phyloP scores from a whole-genome alignment of 2,329 filamentous ascomycete genomes.

The Pleurostoma richardsiae region DNA sequence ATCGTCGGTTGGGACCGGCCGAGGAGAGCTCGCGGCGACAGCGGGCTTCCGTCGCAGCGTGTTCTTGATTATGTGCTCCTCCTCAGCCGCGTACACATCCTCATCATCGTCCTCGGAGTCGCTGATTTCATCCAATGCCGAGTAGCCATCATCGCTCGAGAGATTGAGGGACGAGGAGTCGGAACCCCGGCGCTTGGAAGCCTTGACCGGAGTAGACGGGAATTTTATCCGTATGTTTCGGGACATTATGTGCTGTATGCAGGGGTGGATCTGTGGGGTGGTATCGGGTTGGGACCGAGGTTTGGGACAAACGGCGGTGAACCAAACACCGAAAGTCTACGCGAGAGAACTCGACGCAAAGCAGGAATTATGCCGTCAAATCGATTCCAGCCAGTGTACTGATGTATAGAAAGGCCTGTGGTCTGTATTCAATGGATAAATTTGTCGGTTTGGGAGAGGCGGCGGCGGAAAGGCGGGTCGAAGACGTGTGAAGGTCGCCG shows the following conservation, averaged over 20 bases:
- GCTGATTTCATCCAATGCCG: constrained; percentile 72
- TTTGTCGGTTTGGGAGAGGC: no score
- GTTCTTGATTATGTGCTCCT: constrained; percentile 61
- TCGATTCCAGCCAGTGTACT: no score
- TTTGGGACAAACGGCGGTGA: constrained; percentile 31
- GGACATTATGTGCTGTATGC: constrained; percentile 36
- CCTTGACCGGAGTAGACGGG: constrained; percentile 36
- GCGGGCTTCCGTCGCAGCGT: constrained; percentile 28
- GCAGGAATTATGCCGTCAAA: no score
- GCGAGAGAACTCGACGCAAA: no score
- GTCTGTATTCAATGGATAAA: no score
- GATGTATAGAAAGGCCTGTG: no score
- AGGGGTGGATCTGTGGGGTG: constrained; percentile 12
- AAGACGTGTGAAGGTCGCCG: background rate
- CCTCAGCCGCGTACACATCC: constrained; percentile 72
- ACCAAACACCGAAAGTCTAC: constrained; percentile 2
- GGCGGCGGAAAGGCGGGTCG: background rate
- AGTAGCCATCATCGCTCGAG: constrained; percentile 68
- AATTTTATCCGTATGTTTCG: constrained; percentile 48
- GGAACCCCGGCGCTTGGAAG: constrained; percentile 42
- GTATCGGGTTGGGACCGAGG: constrained; percentile 6
- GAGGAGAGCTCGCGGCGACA: constrained; percentile 40
- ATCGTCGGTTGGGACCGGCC: constrained; percentile 31
- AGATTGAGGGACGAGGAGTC: constrained; percentile 50
- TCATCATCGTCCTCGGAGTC: constrained; percentile 76